Conservation (phyloP, 805 yeast genomes). For the Suhomyces xylopsoci region DNA sequence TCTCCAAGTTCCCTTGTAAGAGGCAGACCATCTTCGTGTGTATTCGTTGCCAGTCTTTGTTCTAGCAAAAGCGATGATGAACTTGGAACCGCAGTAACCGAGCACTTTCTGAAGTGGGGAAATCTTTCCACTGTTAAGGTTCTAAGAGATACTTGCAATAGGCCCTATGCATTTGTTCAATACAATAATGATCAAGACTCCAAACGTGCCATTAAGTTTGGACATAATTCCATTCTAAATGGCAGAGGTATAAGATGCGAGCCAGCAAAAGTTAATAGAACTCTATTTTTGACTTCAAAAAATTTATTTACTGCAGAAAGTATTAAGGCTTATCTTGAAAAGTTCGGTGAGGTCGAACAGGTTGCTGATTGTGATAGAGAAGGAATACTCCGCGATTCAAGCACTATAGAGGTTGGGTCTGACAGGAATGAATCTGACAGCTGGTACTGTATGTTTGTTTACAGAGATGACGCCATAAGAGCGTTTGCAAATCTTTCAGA, state of each 20-base stretch:
- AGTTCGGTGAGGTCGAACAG: conserved; percentile 77
- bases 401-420: conserved; percentile 15
- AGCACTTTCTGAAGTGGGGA: conserved; percentile 72
- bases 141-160: conserved; percentile 68
- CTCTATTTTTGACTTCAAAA: conserved; percentile 56
- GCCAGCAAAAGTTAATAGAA: conserved; percentile 86
- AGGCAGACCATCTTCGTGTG: conserved; percentile 81
- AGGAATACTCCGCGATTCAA: conserved; percentile 19
- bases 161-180: conserved; percentile 94
- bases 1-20: conserved; percentile 10
- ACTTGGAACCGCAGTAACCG: conserved; percentile 62
- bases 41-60: conserved; percentile 81
- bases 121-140: conserved; percentile 72
- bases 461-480: conserved; percentile 82
- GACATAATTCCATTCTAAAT: conserved; percentile 65
- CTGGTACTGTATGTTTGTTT: conserved; percentile 79
- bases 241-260: conserved; percentile 84
- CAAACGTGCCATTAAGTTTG: conserved; percentile 58
- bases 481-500: conserved; percentile 71
- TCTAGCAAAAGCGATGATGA: conserved; percentile 66
- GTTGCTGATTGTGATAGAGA: conserved; percentile 41
- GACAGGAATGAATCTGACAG: conserved; percentile 37
- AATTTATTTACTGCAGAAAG: conserved; percentile 22
- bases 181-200: conserved; percentile 72
- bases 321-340: conserved; percentile 38